Percentiles rank a stretch among this genome's conserved stretches.
phyloP scores from a whole-genome alignment of 805 yeast species.

The Yamadazyma scolyti region DNA sequence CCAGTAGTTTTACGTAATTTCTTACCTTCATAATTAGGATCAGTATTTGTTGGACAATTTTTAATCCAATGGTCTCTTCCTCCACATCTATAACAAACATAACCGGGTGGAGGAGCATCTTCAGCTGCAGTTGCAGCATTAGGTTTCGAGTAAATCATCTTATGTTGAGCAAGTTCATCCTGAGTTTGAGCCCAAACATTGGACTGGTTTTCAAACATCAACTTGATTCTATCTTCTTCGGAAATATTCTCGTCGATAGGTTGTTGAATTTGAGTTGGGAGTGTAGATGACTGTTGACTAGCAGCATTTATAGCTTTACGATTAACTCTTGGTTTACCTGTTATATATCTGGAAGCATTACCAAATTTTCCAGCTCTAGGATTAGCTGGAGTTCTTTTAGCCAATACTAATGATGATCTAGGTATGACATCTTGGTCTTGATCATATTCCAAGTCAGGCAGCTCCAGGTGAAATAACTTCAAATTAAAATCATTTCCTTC shows the following conservation, averaged over 20 bases:
- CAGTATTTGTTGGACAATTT: conserved; percentile 91
- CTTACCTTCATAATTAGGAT: conserved; percentile 91
- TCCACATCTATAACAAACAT: conserved; percentile 95
- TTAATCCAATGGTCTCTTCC: conserved; percentile 91
- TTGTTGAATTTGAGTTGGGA: conserved; percentile 12
- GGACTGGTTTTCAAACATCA: conserved; percentile 90
- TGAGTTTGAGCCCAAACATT: conserved; percentile 96
- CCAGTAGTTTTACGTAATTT: conserved; percentile 92
- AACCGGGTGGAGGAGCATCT: conserved; percentile 90
- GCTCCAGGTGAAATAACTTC: conserved; percentile 54
- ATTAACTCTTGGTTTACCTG: conserved; percentile 60
- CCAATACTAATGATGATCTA: conserved; percentile 80
- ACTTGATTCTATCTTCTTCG: conserved; percentile 85
- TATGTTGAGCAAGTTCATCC: conserved; percentile 81
- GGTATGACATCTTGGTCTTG: conserved; percentile 93
- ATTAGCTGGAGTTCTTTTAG: conserved; percentile 69
- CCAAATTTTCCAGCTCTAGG: conserved; percentile 41
- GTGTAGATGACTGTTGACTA: conserved; percentile 10
- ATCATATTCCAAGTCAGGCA: conserved; percentile 63
- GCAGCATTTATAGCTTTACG: conserved; percentile 33
- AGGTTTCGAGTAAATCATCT: conserved; percentile 62
- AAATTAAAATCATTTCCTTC: conserved; percentile 84
- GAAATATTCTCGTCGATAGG: conserved; percentile 41
- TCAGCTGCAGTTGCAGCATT: conserved; percentile 41
- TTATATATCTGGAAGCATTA: conserved; percentile 66